phyloP scores from a whole-genome alignment of 306 rosid genomes.

The Glycine tomentella region DNA sequence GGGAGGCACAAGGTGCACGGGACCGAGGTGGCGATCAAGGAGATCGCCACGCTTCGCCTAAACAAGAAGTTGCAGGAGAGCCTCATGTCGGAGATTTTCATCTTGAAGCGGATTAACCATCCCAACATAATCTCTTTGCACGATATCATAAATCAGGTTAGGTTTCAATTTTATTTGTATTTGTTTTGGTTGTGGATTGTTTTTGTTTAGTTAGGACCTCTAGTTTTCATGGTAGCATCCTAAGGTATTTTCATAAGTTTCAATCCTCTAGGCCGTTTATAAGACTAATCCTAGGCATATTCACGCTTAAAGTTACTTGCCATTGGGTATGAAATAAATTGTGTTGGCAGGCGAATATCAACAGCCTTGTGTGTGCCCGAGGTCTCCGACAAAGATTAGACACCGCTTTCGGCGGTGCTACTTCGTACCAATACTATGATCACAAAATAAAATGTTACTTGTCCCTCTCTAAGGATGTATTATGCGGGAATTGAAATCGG shows the following conservation, averaged over 20 bases:
- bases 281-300: too few species aligned
- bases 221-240: background rate
- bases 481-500: background rate
- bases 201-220: background rate
- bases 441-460: too few species aligned
- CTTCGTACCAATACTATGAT: too few species aligned
- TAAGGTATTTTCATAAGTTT: too few species aligned
- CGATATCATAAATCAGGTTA: slow-evolving; percentile 81
- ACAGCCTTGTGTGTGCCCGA: too few species aligned
- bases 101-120: slow-evolving; percentile 82
- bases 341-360: too few species aligned
- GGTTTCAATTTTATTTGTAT: background rate
- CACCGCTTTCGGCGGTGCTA: too few species aligned
- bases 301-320: too few species aligned
- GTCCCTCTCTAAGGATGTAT: background rate
- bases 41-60: slow-evolving; percentile 79
- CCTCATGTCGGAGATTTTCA: slow-evolving; percentile 88
- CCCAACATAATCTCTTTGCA: slow-evolving; percentile 90
- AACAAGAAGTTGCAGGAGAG: slow-evolving; percentile 92
- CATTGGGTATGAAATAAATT: too few species aligned
- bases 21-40: slow-evolving; percentile 97
- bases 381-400: too few species aligned
- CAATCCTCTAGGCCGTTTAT: too few species aligned
- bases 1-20: slow-evolving; percentile 90
- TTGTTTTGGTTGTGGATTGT: background rate